Base-by-base conservation (phyloP, 73 alveolate species). In the Paramecium octaurelia region DNA sequence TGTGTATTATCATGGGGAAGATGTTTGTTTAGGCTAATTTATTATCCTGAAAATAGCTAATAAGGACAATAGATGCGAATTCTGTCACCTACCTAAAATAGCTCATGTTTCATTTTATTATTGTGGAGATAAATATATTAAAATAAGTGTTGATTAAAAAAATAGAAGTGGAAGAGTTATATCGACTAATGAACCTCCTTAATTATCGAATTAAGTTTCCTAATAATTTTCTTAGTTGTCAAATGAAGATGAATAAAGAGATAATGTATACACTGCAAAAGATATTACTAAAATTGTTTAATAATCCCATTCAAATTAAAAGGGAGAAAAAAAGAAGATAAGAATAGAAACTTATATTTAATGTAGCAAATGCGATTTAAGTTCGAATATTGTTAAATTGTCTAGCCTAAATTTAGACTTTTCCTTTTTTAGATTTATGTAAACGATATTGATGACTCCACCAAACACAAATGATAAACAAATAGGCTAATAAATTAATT, bases 51-150 rank as follows among this genome's bases (percentile, higher is more conserved):
- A 75, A 75, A 42, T 75, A 16, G 38, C 60, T 9, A 75, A 75
- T 42, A 75, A 38, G 34, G 88, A 75, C 4, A 75, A 75, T 8
- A 75, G 38, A 42, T 75, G 88, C 12, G 88, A 75, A 35, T 75
- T 21, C 3, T 75, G 88, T 8, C 38, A 75, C 8, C 36, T 75
- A 75, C 88, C 88, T 3, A 35, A 42, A 75, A 42, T 21, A 29
- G 57, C 58, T 34, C 88, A 75, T 75, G 46, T 75, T 18, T 35
- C 88, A 6, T 35, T 75, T 24, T 75, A 75, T 42, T 75, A 75
- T 38, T 38, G 88, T 42, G 60, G 60, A 12, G 59, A 42, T 42
- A 75, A 75, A 75, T 75, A 38, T 42, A 42, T 75, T 9, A 75
- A 42, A 75, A 75, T 75, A 29, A 75, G 88, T 20, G 60, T 42